Base-by-base conservation (phyloP, 352 stramenopile species). In the Blastocystis sp. region DNA sequence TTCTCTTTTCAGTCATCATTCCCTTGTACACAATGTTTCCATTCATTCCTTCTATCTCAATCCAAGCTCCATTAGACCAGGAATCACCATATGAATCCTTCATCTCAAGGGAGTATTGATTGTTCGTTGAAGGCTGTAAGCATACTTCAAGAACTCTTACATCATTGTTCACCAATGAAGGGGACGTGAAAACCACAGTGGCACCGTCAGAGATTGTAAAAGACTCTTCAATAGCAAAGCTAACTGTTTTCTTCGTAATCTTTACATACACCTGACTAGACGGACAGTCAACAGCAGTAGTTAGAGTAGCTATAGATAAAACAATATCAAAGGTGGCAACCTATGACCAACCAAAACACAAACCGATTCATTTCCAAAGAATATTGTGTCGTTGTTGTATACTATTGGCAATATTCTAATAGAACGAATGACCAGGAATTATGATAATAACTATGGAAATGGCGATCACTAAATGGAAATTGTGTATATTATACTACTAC, bases 1-100 rank as follows among this genome's bases (percentile, higher is more conserved):
- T 42, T 24, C 1, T 1, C 0, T n/a, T 11, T 43, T 49, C 51
- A n/a, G 42, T 32, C 71, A 83, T 83, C 29, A 63, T 63, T 35
- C 32, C 66, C 51, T 63, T 83, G 49, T 67, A 83, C 16, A 83
- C 24, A 0, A 63, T 24, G 51, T 83, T 83, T 21, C 49, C 71
- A 42, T 83, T 65, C 11, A 52, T 65, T 46, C 71, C 71, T 24
- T 42, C n/a, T 0, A 83, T 14, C 19, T 66, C 21, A 21, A 83
- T 27, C 14, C 27, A 83, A n/a, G 71, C 24, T 52, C 46, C 71
- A 12, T 11, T 21, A 11, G 0, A 11, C 71, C 71, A 83, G 24
- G 71, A 83, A 83, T 83, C 71, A 66, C 49, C 27, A 12, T 39
- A 43, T 1, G 16, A 43, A 27, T 83, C 71, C 16, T 66, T 52